Conservation (phyloP, 75 land plant species). For the Sequoia sempervirens region DNA sequence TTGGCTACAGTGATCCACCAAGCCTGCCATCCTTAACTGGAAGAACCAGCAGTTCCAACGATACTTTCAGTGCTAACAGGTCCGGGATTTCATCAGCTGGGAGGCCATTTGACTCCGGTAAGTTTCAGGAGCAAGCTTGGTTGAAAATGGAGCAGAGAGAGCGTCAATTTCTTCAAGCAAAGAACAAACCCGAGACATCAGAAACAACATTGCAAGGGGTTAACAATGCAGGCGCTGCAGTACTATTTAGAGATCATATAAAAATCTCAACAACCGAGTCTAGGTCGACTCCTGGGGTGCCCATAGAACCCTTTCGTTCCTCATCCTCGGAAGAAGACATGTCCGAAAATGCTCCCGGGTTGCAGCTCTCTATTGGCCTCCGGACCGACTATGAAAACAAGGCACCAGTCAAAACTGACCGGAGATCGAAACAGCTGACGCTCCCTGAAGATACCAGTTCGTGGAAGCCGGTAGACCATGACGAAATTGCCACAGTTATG, state of each 20-base stretch:
- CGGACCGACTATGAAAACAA: not conserved
- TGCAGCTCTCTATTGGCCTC: slow-evolving; percentile 51
- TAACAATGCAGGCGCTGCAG: not conserved
- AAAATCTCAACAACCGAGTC: not conserved
- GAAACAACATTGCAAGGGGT: not conserved
- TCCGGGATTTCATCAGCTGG: not conserved
- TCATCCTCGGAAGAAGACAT: not conserved
- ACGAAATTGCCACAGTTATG: not conserved
- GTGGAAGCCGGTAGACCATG: not conserved
- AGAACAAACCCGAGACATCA: not conserved
- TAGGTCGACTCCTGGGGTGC: not conserved
- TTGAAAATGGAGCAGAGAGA: not conserved
- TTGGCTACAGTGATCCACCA: not conserved
- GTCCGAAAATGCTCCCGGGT: not conserved
- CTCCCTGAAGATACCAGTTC: not conserved
- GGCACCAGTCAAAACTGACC: not conserved
- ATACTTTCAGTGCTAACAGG: not conserved
- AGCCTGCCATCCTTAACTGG: not conserved
- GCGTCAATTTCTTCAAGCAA: slow-evolving; percentile 1
- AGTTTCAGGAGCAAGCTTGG: not conserved
- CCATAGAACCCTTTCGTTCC: not conserved
- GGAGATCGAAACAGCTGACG: not conserved
- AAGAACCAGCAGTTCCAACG: slow-evolving; percentile 5
- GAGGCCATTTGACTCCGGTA: not conserved
- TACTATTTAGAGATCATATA: not conserved